Base-by-base conservation (phyloP, 2,329 filamentous ascomycete species). In the Cercospora nicotianae region DNA sequence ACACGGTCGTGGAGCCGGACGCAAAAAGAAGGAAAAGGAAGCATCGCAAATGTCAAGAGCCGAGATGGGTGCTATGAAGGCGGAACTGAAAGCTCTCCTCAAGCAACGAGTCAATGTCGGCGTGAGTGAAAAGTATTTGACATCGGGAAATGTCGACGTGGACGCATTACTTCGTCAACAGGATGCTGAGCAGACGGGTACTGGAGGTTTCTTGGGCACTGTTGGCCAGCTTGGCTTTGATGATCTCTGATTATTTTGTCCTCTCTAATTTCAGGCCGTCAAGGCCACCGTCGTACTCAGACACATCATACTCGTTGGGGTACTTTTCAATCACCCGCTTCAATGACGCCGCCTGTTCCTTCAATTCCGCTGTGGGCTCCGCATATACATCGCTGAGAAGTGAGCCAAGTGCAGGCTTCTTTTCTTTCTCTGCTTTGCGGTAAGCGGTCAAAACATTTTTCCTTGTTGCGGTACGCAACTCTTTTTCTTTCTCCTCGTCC, bases 351-450 rank as follows among this genome's bases (percentile, higher is more conserved):
- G 92, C 93, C 83, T 99, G 95, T 51, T 82, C 85, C 78, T 84
- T 86, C 69, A 91, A 83, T 74, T 96, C 93, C 58, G 91, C 89
- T 0, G 93, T 97, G 73, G 97, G 74, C 57, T 93, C 87, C 78
- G 95, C 93, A 79, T 97, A 99, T 1, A 98, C 87, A 79, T 95
- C 95, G 73, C 91, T 89, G 79, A 98, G 98, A 83, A 93, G 89
- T 65, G 85, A 78, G 58, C 87, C 83, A 36, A 96, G 84, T 1
- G 88, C 84, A 0, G 91, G 91, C 78, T 92, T 93, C 86, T 91
- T 93, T 80, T 91, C 89, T 78, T 88, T 89, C 81, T 96, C 92
- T 0, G 91, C 95, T 69, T 91, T 89, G 12, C 89, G 87, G 80
- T 99, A 98, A 0, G 93, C 94, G 74, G 88, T 89, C 61, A 99